phyloP scores from a whole-genome alignment of 2,329 filamentous ascomycete species.

The Hysterium pulicare region DNA sequence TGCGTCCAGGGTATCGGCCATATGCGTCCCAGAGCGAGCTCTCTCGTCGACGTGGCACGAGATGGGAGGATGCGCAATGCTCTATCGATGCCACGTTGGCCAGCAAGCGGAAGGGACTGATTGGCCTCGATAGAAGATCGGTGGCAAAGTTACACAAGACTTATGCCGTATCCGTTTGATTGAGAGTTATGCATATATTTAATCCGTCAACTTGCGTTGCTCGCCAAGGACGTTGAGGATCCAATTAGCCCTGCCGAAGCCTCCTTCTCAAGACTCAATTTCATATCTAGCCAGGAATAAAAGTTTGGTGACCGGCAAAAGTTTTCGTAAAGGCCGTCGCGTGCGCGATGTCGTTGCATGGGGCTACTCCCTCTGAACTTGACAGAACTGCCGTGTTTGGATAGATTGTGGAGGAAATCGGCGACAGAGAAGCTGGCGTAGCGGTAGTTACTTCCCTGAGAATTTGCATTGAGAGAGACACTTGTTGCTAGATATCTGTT shows the following conservation, averaged over 20 bases:
- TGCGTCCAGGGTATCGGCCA: too few species aligned
- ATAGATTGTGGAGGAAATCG: slow-evolving; percentile 36
- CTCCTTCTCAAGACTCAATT: slow-evolving; percentile 39
- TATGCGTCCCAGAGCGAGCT: too few species aligned
- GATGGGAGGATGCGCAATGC: too few species aligned
- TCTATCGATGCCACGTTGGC: too few species aligned
- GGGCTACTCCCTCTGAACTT: slow-evolving; percentile 37
- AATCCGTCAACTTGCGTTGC: not conserved
- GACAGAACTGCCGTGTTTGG: slow-evolving; percentile 38
- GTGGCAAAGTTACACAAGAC: too few species aligned
- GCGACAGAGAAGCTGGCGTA: slow-evolving; percentile 39
- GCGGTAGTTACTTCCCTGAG: slow-evolving; percentile 33
- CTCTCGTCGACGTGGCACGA: too few species aligned
- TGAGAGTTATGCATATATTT: too few species aligned
- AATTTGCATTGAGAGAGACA: slow-evolving; percentile 22
- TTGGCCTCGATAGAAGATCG: too few species aligned
- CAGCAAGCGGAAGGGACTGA: too few species aligned
- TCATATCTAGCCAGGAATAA: slow-evolving; percentile 43
- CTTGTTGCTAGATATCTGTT: slow-evolving; percentile 40
- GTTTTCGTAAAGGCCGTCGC: slow-evolving; percentile 35
- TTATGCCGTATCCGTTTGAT: too few species aligned
- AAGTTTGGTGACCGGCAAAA: slow-evolving; percentile 40
- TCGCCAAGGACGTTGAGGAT: not conserved
- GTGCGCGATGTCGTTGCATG: slow-evolving; percentile 34
- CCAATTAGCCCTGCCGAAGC: slow-evolving; percentile 36